phyloP scores from a whole-genome alignment of 2,329 filamentous ascomycete species.

The Exophiala sp. region DNA sequence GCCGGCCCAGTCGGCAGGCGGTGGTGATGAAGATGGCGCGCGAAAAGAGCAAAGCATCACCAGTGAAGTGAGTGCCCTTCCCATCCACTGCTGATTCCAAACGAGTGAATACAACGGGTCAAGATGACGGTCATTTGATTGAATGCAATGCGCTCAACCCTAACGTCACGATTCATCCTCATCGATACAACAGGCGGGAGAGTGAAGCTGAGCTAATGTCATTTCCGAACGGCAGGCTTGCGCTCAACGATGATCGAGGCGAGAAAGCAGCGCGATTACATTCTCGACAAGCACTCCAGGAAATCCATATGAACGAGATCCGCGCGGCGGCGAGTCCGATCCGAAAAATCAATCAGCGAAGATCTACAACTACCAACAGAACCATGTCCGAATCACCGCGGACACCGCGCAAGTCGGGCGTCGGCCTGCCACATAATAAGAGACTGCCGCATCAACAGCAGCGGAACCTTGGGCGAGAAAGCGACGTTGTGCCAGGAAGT shows the following conservation, averaged over 20 bases:
- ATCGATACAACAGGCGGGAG: background rate
- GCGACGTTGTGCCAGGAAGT: conserved; percentile 14
- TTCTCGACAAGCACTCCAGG: conserved; percentile 79
- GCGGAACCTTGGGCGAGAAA: conserved; percentile 8
- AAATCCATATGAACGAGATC: conserved; percentile 87
- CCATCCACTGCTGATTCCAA: background rate
- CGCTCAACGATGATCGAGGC: conserved; percentile 88
- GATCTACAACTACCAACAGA: conserved; percentile 41
- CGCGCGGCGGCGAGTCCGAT: conserved; percentile 71
- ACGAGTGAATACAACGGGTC: background rate
- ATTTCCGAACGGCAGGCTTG: conserved; percentile 60
- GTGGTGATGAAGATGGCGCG: conserved; percentile 26
- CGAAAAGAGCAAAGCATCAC: conserved; percentile 39
- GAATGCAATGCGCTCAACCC: too few species aligned
- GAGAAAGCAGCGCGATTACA: conserved; percentile 86
- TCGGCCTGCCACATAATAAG: conserved; percentile 19
- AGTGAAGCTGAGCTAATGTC: background rate
- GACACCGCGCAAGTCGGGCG: conserved; percentile 48
- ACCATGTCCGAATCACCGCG: conserved; percentile 51
- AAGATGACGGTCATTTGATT: background rate
- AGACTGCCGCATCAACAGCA: conserved; percentile 10
- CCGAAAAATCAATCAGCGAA: conserved; percentile 50
- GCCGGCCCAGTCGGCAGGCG: conserved; percentile 14
- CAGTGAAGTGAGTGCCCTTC: conserved; percentile 42
- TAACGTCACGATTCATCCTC: background rate